A percentile compares a stretch with the other conserved stretches of the same genome.
Conservation (phyloP, 768 basidiomycete genomes). For the Paxillus rubicundulus region DNA sequence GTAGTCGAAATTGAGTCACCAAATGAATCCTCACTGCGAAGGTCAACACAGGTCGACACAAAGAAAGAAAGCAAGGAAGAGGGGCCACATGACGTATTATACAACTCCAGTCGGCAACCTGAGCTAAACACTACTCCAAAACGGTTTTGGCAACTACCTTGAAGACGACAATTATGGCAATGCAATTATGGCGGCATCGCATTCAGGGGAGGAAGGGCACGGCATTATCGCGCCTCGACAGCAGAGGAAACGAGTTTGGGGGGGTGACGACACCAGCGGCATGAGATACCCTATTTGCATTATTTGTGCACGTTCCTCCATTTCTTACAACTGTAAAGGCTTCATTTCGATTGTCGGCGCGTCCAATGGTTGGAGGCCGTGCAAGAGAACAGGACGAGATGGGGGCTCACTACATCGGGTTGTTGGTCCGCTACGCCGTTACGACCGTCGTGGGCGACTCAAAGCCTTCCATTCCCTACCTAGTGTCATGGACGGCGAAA, state of each 20-base stretch:
- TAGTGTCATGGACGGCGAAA: background rate
- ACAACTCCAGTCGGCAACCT: constrained; percentile 8
- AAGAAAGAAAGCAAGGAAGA: background rate
- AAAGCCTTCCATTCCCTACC: background rate
- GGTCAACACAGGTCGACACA: background rate
- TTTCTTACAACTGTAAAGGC: background rate
- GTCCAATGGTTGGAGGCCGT: background rate
- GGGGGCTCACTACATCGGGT: background rate
- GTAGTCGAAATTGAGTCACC: constrained; percentile 2
- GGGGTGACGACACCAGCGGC: background rate
- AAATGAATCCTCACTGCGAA: constrained; percentile 2
- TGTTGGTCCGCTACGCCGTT: background rate
- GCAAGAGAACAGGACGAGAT: background rate
- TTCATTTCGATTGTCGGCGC: background rate
- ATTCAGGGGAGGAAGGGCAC: constrained; percentile 4
- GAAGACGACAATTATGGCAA: constrained; percentile 20
- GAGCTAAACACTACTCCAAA: constrained; percentile 5
- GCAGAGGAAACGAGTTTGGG: background rate
- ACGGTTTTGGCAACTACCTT: constrained; percentile 10
- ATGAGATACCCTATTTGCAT: background rate
- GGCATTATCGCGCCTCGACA: constrained; percentile 18
- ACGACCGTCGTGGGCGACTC: background rate
- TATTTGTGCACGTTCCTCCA: background rate
- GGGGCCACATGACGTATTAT: background rate
- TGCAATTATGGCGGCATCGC: constrained; percentile 27